Evolutionary conservation across 768 basidiomycete genomes (phyloP), one percentile per base, ranked within the genome.

Genomic region (Naganishia antarctica): DNA sequence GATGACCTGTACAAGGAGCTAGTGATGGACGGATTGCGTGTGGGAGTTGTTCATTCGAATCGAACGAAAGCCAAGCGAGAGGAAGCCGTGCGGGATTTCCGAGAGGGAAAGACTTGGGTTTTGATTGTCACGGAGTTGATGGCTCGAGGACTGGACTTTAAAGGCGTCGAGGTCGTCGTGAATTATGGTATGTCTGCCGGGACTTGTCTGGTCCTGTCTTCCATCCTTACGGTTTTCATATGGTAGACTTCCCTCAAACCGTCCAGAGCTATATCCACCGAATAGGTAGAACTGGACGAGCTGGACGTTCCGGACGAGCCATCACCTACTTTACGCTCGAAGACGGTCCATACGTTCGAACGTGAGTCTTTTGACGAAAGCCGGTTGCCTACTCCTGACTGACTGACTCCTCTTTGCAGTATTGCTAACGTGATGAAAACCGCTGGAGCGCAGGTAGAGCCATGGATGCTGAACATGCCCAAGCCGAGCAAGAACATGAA

Each of bases 91-190:
- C 81, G 82, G 43, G 84, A 87, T 34, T 94, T 99, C 87, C 86
- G 90, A 28, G 82, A 82, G 70, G 96, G 93, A 0, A 84, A 90
- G 74, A 88, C 90, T 66, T 98, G 96, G 96, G 85, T 93, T 34
- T 84, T 98, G 84, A 84, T 99, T 48, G 90, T 87, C 69, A 99
- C 96, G 25, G 96, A 99, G 76, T 89, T 98, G 57, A 89, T 98
- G 90, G 91, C 91, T 25, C 84, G 96, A 70, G 96, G 96, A 3
- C 92, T 99, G 87, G 96, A 98, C 74, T 98, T 99, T 81, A 89
- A 87, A 76, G 92, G 93, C 11, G 85, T 94, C 58, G 82, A 86
- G 64, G 89, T 97, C 73, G 92, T 99, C 11, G 87, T 98, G 73
- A 99, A 97, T 61, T 78, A 76, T 47, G 77, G 74, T 75, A 43